Base-by-base conservation (phyloP, 805 yeast species). In the Pichia ethanolica region DNA sequence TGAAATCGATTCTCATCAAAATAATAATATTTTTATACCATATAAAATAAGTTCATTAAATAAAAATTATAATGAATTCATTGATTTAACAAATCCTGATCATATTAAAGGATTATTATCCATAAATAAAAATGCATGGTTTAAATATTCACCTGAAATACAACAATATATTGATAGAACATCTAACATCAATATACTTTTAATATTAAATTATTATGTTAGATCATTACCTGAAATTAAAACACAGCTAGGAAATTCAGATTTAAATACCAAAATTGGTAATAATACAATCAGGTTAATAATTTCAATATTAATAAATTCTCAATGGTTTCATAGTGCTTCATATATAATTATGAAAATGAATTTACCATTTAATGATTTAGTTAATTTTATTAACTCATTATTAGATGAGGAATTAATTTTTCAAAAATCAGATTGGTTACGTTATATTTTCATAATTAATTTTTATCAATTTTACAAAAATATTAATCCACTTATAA, bases 311-410 rank as follows among this genome's bases (percentile, higher is more conserved):
- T 13, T 53, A 4, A 35, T 49, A 4, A 41, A 46, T 25, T 27
- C 30, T 7, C 52, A 46, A 37, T 50, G 54, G 55, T 52, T 54
- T 33, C 45, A 50, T 30, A 48, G 34, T 13, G 57, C 57, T 10
- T 38, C 57, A 3, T 46, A 42, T 36, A 39, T 55, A n/a, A 43
- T 55, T 5, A n/a, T n/a, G 12, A 44, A 25, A 26, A 20, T 44
- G 44, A 39, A 48, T 35, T 35, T 44, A 13, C 36, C 39, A 1
- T 53, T 55, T 14, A 44, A 50, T 12, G 44, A 49, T 11, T 37
- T 53, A 3, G 25, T 51, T 5, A 14, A 45, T 11, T 46, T 39
- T 14, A 9, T 56, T 11, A 52, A 55, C 35, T 33, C 44, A 5
- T 4, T 50, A 10, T 14, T 55, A n/a, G 30, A 38, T 8, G 34